Conservation (phyloP, 148 eudicot species). For the Vaccinium myrtillus region DNA sequence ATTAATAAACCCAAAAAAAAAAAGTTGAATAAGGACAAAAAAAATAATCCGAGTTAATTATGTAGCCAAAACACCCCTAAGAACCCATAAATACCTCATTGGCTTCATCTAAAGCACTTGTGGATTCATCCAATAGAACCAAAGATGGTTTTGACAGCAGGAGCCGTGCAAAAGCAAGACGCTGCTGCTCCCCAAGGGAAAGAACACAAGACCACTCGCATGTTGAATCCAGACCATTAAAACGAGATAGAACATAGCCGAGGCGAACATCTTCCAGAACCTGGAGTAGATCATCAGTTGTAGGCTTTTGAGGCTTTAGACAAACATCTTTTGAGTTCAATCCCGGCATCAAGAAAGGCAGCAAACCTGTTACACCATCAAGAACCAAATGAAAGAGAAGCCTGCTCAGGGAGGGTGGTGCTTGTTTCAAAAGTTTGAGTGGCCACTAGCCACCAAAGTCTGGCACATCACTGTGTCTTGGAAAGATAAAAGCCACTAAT, state of each 20-base stretch:
- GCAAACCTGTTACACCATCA: constrained; percentile 36
- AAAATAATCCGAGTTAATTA: too few relatives aligned
- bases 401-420: neutral
- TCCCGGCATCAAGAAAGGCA: constrained; percentile 53
- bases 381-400: neutral
- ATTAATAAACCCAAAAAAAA: too few relatives aligned
- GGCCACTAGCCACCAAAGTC: neutral
- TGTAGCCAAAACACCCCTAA: too few relatives aligned
- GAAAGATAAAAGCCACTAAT: neutral
- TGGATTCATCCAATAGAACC: constrained; percentile 93
- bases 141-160: constrained; percentile 76
- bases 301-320: constrained; percentile 50
- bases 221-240: constrained; percentile 60
- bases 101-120: constrained; percentile 94
- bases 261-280: constrained; percentile 86
- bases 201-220: constrained; percentile 95
- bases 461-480: neutral
- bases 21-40: too few relatives aligned
- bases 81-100: constrained; percentile 63
- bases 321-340: constrained; percentile 25
- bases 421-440: neutral
- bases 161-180: constrained; percentile 94
- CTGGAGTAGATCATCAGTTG: constrained; percentile 61
- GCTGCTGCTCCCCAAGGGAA: constrained; percentile 95
- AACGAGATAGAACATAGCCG: constrained; percentile 66